Conservation (phyloP, 768 basidiomycete genomes). For the Mycena metata region DNA sequence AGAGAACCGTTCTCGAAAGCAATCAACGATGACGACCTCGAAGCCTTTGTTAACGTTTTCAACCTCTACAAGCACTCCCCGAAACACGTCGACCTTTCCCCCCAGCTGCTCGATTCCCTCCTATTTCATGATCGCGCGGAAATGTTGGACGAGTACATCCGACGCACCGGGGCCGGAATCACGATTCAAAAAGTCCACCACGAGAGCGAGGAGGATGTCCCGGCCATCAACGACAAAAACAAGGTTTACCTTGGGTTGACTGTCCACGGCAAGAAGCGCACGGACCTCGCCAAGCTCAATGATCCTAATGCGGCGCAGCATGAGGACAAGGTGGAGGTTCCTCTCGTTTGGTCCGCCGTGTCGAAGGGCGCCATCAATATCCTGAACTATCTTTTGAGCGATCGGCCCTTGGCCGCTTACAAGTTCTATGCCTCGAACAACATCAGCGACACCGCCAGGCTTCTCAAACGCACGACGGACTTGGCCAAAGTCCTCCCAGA, state of each 20-base stretch:
- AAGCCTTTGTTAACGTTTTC: constrained; percentile 63
- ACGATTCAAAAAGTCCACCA: constrained; percentile 46
- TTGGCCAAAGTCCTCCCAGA: constrained; percentile 57
- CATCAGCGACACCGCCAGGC: constrained; percentile 57
- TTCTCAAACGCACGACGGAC: constrained; percentile 54
- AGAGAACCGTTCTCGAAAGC: constrained; percentile 51
- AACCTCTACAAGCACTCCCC: constrained; percentile 58
- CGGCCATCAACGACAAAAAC: constrained; percentile 53
- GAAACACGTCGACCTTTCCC: constrained; percentile 44
- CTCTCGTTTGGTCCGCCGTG: constrained; percentile 62
- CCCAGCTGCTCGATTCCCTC: constrained; percentile 44
- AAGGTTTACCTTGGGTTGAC: constrained; percentile 70
- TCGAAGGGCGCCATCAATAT: constrained; percentile 47
- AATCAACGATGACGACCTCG: constrained; percentile 61
- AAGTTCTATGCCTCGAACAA: constrained; percentile 60
- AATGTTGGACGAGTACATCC: constrained; percentile 70
- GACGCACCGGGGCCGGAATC: constrained; percentile 61
- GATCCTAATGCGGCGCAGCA: constrained; percentile 58
- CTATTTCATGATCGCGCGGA: constrained; percentile 58
- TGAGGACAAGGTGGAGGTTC: constrained; percentile 36
- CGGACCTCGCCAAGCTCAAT: constrained; percentile 63
- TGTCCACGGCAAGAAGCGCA: constrained; percentile 74
- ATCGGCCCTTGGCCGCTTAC: constrained; percentile 65
- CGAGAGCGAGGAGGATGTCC: constrained; percentile 44
- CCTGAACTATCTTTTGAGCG: constrained; percentile 62